Percentiles rank a stretch among this genome's conserved stretches.
These are phyloP conservation scores for Papiliotrema nemorosa DNA, from an alignment of 1,284 basidiomycete species.

Conservation along the genomic window DNA sequence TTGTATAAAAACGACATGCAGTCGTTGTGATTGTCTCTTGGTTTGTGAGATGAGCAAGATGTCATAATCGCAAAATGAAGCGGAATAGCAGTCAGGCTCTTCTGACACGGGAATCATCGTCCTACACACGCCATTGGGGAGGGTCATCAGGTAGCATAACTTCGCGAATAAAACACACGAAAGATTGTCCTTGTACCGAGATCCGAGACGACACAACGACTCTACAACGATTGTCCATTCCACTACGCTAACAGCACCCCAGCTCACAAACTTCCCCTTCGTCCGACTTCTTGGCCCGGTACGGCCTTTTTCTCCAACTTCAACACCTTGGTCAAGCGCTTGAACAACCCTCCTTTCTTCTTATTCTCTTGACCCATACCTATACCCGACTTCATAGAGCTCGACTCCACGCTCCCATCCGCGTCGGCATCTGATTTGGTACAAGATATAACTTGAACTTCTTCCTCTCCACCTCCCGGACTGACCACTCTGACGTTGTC, in stretches of 20 bases:
- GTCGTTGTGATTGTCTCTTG: no score
- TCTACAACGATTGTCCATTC: no score
- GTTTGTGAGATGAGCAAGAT: no score
- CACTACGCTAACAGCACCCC: background rate
- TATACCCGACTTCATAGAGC: constrained; percentile 11
- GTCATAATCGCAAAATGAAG: no score
- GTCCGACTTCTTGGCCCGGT: constrained; percentile 6
- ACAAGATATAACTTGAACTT: constrained; percentile 16
- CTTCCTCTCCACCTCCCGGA: background rate
- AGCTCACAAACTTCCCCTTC: constrained; percentile 3
- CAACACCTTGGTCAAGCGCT: constrained; percentile 23
- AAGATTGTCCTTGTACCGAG: no score
- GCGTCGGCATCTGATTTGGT: constrained; percentile 31
- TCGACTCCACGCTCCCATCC: constrained; percentile 20
- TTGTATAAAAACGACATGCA: no score
- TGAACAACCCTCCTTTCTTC: constrained; percentile 29
- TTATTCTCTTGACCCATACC: constrained; percentile 5
- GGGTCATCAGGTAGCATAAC: no score
- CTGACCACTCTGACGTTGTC: background rate
- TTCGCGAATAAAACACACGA: no score
- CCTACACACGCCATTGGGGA: no score
- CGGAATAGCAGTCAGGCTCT: no score
- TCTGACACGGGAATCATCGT: no score
- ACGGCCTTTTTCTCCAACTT: constrained; percentile 26
- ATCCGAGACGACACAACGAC: no score